A percentile compares a stretch with the other conserved stretches of the same genome.
phyloP scores from a whole-genome alignment of 176 grass and related monocot genomes.

The barley (Hordeum vulgare) region MorexV3_pseudomolecules_assembly NC_058524.1:382000840-382001339 shows the following conservation, averaged over 20 bases:
- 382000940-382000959: no score
- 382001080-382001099: constrained; percentile 79
- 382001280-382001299: no score
- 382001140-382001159: constrained; percentile 62
- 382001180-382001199: constrained; percentile 85
- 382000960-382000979: no score
- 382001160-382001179: constrained; percentile 86
- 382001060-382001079: constrained; percentile 59
- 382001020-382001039: constrained; percentile 70
- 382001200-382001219: constrained; percentile 80
- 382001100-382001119: constrained; percentile 77
- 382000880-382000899: no score
- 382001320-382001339: no score
- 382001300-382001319: no score
- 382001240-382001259: constrained; percentile 51
- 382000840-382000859: no score
- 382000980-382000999: no score
- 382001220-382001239: constrained; percentile 92
- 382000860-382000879: no score
- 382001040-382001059: constrained; percentile 55
- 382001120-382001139: constrained; percentile 66
- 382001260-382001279: constrained; percentile 33
- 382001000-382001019: no score
- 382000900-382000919: no score
- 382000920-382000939: no score